Evolutionary conservation across 306 rosid genomes (phyloP).

Genomic region (Cicer arietinum): DNA sequence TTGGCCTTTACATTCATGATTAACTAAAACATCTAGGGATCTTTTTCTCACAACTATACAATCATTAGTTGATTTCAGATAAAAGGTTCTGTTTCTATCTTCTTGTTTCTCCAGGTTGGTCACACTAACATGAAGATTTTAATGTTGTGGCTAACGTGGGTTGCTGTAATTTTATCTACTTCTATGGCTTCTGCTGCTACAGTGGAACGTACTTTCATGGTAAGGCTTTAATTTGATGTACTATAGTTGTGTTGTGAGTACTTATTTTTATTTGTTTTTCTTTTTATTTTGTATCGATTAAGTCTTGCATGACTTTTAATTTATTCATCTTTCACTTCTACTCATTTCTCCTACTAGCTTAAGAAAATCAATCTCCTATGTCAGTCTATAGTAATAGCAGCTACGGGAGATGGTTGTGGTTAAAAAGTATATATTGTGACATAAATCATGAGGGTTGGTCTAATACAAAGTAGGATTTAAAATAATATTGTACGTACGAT

Average conservation of each 20-base stretch:
- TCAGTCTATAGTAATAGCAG: too few species aligned
- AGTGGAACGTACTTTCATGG: slow-evolving; percentile 37
- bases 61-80: neutral
- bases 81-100: neutral
- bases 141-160: neutral
- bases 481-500: neutral
- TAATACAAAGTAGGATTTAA: neutral
- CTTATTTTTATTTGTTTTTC: neutral
- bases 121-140: slow-evolving; percentile 12
- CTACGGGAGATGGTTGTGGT: too few species aligned
- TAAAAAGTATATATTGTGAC: neutral
- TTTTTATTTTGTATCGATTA: neutral
- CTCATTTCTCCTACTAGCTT: neutral
- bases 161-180: slow-evolving; percentile 1
- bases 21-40: too few species aligned
- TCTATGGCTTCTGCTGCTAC: slow-evolving; percentile 25
- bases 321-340: neutral
- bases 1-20: too few species aligned
- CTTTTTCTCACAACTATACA: neutral
- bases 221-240: slow-evolving; percentile 4
- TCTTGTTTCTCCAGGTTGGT: neutral
- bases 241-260: neutral
- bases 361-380: too few species aligned
- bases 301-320: neutral
- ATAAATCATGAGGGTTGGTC: neutral